Conservation (phyloP, 2,329 filamentous ascomycete genomes). For the Paecilomyces sp. region DNA sequence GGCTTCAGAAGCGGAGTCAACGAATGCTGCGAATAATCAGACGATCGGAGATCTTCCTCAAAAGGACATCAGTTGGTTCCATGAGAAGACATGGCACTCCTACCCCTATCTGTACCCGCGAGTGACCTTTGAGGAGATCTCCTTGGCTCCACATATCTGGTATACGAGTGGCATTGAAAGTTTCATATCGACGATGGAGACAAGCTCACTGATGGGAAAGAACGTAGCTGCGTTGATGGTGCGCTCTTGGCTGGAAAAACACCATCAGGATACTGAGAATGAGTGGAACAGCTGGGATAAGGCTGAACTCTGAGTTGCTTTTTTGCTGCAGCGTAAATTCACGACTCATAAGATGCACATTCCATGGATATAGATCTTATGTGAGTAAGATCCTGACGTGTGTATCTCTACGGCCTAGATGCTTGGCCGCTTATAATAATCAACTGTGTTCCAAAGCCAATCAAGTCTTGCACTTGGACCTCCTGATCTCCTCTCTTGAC, state of each 20-base stretch:
- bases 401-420: neutral
- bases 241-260: constrained; percentile 44
- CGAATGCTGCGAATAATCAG: constrained; percentile 13
- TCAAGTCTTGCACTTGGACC: neutral
- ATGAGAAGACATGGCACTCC: constrained; percentile 70
- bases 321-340: neutral
- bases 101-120: constrained; percentile 83
- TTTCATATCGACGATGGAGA: constrained; percentile 98
- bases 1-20: constrained; percentile 11
- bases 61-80: constrained; percentile 62
- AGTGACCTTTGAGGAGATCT: constrained; percentile 76
- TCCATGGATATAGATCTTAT: neutral
- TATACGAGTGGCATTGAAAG: constrained; percentile 70
- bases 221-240: constrained; percentile 52
- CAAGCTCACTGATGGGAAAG: constrained; percentile 77
- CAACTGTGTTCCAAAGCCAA: neutral
- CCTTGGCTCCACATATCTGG: constrained; percentile 49
- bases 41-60: constrained; percentile 29
- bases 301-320: neutral
- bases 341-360: neutral
- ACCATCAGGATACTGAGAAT: neutral
- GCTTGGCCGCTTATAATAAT: neutral
- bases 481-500: neutral
- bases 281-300: neutral
- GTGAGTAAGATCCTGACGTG: neutral